Base-by-base conservation (phyloP, 2,329 filamentous ascomycete species). In the Cladosporium halotolerans region DNA sequence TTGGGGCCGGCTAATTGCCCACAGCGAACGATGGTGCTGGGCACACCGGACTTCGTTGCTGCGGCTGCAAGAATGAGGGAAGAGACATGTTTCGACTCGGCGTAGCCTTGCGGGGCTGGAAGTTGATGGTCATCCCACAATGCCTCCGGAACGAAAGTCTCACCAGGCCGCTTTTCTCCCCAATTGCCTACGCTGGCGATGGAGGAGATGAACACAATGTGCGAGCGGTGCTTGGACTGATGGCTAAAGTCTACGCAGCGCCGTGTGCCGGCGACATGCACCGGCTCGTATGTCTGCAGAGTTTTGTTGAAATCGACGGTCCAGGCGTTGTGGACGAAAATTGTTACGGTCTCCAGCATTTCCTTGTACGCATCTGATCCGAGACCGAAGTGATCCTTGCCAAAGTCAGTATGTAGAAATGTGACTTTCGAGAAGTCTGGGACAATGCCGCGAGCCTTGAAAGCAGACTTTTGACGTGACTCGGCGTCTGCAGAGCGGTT, bases 1-100 rank as follows among this genome's bases (percentile, higher is more conserved):
- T 28, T 43, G 9, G 41, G 41, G 13, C 41, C 41, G 11, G 41
- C 41, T 9, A 43, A 6, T 9, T 43, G 41, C 9, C 41, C 41
- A 10, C 41, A 43, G 66, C 70, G 3, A 72, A 68, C 7, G 75
- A 64, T 60, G 71, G 75, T 61, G 76, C 73, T 5, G 64, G 59
- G 4, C 62, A 36, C 31, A n/a, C 6, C 9, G n/a, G 19, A 43
- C 11, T 43, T 31, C 11, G 13, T 45, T 1, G 48, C 45, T 1
- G 51, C 52, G 9, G 33, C 18, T 9, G 45, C 52, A n/a, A 49
- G 38, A 9, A 51, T 41, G 6, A 43, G 45, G 14, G 45, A 40
- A 6, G 49, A 31, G 8, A 52, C 23, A 16, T 45, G 42, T 9
- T 52, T 52, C 5, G 39, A 44, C n/a, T 52, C 23, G 13, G 40